Base-by-base conservation (phyloP, 73 alveolate genomes). In the Paramecium caudatum region DNA sequence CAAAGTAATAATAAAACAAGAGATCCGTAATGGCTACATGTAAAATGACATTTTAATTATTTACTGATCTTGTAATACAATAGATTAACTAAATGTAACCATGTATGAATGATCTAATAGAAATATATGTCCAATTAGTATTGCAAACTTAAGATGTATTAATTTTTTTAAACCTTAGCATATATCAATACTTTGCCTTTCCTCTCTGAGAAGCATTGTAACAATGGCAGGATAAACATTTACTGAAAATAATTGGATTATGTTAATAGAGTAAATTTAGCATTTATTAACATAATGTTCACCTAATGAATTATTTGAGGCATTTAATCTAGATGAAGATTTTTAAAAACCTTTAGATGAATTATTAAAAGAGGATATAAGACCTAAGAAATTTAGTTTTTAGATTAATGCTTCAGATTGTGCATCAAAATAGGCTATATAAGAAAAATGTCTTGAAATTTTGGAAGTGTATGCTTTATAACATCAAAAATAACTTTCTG, bases 251-350 rank as follows among this genome's bases (percentile, higher is more conserved):
- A 74, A 74, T 74, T 74, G 88, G 88, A 74, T 15, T 74, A 43
- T 12, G 8, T 41, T 74, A 21, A 74, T 74, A 12, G 88, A 74
- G 32, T 45, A 74, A 15, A 36, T 74, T 0, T 7, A 37, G 43
- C 88, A 74, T 74, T 41, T 74, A 19, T 43, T 74, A 23, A 34
- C 16, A 8, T 39, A 74, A 74, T 74, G 88, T 43, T 37, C 88
- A 16, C 88, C 88, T 21, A 74, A 21, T 1, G 88, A 74, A 74
- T 45, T 74, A 17, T 74, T 74, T n/a, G 88, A 74, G 27, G 88
- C 88, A 19, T 41, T 37, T 41, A 74, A 43, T 74, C 32, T 74
- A 43, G 88, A 74, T 74, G 88, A 74, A 39, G 88, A 74, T 39
- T 74, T 74, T 37, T 74, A 37, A 17, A 74, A 41, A 45, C 62